Conservation (phyloP, 345 rosid genomes). For the Murraya paniculata region DNA sequence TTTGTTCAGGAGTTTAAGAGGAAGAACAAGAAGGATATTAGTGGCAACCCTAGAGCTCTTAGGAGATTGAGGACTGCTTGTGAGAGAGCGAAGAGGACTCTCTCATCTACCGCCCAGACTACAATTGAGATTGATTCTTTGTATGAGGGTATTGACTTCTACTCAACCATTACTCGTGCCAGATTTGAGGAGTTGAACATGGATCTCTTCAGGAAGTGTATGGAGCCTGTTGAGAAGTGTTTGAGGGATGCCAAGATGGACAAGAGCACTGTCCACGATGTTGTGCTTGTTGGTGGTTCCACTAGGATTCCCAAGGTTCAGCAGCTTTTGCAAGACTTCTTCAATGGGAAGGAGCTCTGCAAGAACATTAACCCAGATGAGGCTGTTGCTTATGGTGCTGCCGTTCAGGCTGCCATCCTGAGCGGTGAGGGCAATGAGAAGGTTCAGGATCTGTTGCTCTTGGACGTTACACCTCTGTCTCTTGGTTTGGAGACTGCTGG, state of each 20-base stretch:
- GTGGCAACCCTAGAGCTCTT: constrained; percentile 61
- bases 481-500: constrained; percentile 70
- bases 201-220: constrained; percentile 69
- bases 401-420: constrained; percentile 76
- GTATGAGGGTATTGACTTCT: constrained; percentile 74
- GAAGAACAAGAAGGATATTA: constrained; percentile 69
- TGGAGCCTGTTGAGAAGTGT: constrained; percentile 77
- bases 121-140: constrained; percentile 65
- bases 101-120: constrained; percentile 64
- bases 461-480: constrained; percentile 68
- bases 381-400: constrained; percentile 84
- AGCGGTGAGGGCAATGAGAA: constrained; percentile 80
- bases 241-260: constrained; percentile 78
- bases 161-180: constrained; percentile 62
- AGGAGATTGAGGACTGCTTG: constrained; percentile 72
- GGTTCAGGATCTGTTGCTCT: constrained; percentile 67
- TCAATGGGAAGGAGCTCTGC: constrained; percentile 76
- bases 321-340: constrained; percentile 58
- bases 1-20: constrained; percentile 75
- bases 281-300: constrained; percentile 65
- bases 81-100: constrained; percentile 70
- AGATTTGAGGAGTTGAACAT: constrained; percentile 68
- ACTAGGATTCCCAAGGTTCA: constrained; percentile 77
- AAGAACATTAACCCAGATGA: constrained; percentile 78
- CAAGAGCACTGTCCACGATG: constrained; percentile 59